Base-by-base conservation (phyloP, 1,284 basidiomycete species). In the Phaffia rhodozyma region DNA sequence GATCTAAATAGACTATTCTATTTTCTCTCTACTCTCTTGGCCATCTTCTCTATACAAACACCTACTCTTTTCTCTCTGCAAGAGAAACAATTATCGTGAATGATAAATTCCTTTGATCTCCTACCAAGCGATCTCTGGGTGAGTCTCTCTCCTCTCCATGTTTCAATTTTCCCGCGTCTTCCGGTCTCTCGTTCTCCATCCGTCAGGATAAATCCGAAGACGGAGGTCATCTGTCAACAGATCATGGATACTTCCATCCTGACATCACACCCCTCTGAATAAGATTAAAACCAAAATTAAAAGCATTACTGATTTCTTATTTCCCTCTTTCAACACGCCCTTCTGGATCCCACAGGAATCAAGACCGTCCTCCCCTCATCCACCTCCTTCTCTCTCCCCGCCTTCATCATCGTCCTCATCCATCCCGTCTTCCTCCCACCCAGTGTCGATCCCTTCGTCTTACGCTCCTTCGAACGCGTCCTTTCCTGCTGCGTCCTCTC, bases 61-160 rank as follows among this genome's bases (percentile, higher is more conserved):
- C 6, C 53, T 5, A n/a, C 27, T 55, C 54, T 34, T 16, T 32
- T 34, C 29, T 55, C 18, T 23, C 21, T 1, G 11, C 7, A 53
- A 25, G 51, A 53, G 51, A 30, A 5, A 13, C 23, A 6, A 2
- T 53, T 53, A 18, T 7, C 18, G 32, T 57, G 55, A 27, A 57
- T 57, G 55, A 47, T 47, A 57, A 30, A 57, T 13, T 47, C 55
- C 38, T 5, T 13, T 4, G 38, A 47, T 32, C 21, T n/a, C 29
- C 34, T 57, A n/a, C 55, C 55, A 27, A n/a, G 48, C 27, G 55
- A 57, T 23, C 55, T 57, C 55, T 57, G 55, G 55, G 55, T 57
- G 16, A 34, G 55, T 57, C 13, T 53, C 56, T 43, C 30, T 23
- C 25, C 18, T 20, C 49, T 55, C 7, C 5, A 21, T n/a, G 11